Evolutionary conservation across 352 stramenopile species (phyloP).

Genomic region (Pythium phragmiticola): DNA sequence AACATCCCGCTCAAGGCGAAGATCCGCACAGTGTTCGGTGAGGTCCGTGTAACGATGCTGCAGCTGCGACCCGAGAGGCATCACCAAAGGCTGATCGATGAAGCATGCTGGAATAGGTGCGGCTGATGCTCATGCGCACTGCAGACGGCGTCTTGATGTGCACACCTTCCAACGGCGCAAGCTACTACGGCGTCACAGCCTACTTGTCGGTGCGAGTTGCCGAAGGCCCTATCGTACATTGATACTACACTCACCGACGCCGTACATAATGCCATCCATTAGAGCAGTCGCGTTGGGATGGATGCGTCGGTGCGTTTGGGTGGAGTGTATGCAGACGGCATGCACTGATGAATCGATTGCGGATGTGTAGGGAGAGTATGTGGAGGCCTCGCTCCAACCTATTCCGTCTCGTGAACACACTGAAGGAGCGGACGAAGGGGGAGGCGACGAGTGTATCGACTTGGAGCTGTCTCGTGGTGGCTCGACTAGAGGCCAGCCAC

Average conservation of each 20-base stretch:
- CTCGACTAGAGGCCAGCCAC: not conserved
- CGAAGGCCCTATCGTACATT: not conserved
- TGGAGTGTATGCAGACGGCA: not conserved
- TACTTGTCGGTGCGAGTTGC: conserved; percentile 46
- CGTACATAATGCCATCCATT: not conserved
- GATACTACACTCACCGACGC: not conserved
- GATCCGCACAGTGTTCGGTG: conserved; percentile 53
- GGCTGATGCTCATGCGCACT: conserved; percentile 38
- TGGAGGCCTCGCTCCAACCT: conserved; percentile 7
- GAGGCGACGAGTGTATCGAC: not conserved
- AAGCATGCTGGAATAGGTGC: conserved; percentile 30
- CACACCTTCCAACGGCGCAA: conserved; percentile 24
- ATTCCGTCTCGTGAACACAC: not conserved
- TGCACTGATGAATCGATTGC: no score
- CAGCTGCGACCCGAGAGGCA: not conserved
- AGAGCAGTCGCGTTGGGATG: conserved; percentile 38
- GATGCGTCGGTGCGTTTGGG: conserved; percentile 3
- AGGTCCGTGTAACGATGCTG: conserved; percentile 28
- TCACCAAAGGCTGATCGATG: not conserved
- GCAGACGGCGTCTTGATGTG: conserved; percentile 59
- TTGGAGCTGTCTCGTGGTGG: not conserved
- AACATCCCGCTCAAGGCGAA: conserved; percentile 36
- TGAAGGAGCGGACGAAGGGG: not conserved
- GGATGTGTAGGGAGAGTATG: conserved; percentile 4
- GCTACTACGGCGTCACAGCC: conserved; percentile 23